A percentile compares a stretch with the other conserved stretches of the same genome.
Conservation (phyloP, 371 early-diverging fungal genomes). For the Mortierella sp. region DNA sequence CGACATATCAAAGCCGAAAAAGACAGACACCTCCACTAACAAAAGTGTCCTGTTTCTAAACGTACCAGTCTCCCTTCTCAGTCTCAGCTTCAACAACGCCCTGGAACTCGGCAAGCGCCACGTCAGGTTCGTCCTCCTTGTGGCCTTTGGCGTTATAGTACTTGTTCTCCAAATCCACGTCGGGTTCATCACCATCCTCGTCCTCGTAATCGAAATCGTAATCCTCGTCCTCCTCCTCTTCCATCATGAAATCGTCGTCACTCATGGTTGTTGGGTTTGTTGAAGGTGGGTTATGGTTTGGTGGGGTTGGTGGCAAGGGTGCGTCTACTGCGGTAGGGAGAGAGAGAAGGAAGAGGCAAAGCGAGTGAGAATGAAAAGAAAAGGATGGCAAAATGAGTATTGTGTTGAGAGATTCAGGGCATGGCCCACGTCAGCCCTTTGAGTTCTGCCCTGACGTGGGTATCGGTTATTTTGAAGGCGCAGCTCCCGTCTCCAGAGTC, state of each 20-base stretch:
- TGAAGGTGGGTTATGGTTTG: too few species aligned
- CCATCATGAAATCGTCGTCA: slow-evolving; percentile 69
- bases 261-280: slow-evolving; percentile 46
- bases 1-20: not conserved
- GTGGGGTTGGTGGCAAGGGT: not conserved
- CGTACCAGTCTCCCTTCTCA: slow-evolving; percentile 89
- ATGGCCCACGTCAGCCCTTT: slow-evolving; percentile 8
- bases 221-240: slow-evolving; percentile 69
- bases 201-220: slow-evolving; percentile 96
- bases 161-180: slow-evolving; percentile 92
- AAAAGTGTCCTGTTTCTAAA: not conserved
- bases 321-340: slow-evolving; percentile 10
- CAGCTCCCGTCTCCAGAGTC: not conserved
- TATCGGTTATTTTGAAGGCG: slow-evolving; percentile 12
- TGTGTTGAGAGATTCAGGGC: too few species aligned
- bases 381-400: not conserved
- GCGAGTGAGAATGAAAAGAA: not conserved
- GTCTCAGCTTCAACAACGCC: slow-evolving; percentile 86
- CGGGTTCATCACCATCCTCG: slow-evolving; percentile 88
- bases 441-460: not conserved
- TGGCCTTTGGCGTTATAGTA: slow-evolving; percentile 96
- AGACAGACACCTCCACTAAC: not conserved
- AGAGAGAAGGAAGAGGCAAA: too few species aligned
- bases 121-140: slow-evolving; percentile 88
- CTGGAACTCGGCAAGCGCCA: slow-evolving; percentile 86